phyloP scores from a whole-genome alignment of 129 eudicot genomes.

The carrot (Daucus carota) region DH1_v3.0 NC_030389.2:41913501-41914000 shows the following conservation, averaged over 20 bases:
- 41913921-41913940: conserved; percentile 45
- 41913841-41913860: conserved; percentile 95
- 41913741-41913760: neutral
- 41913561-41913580: conserved; percentile 81
- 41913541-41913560: conserved; percentile 71
- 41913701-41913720: neutral
- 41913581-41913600: conserved; percentile 43
- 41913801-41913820: neutral
- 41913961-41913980: conserved; percentile 59
- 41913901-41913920: conserved; percentile 72
- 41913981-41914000: conserved; percentile 76
- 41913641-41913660: conserved; percentile 88
- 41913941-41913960: conserved; percentile 37
- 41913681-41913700: conserved; percentile 88
- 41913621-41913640: conserved; percentile 97
- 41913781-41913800: neutral
- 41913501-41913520: conserved; percentile 74
- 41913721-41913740: neutral
- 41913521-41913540: conserved; percentile 66
- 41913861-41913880: conserved; percentile 67
- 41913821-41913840: neutral
- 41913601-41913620: conserved; percentile 88
- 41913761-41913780: neutral
- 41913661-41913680: conserved; percentile 67
- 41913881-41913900: conserved; percentile 52